Evolutionary conservation across 768 basidiomycete genomes (phyloP).

Genomic region (Crepidotus variabilis): DNA sequence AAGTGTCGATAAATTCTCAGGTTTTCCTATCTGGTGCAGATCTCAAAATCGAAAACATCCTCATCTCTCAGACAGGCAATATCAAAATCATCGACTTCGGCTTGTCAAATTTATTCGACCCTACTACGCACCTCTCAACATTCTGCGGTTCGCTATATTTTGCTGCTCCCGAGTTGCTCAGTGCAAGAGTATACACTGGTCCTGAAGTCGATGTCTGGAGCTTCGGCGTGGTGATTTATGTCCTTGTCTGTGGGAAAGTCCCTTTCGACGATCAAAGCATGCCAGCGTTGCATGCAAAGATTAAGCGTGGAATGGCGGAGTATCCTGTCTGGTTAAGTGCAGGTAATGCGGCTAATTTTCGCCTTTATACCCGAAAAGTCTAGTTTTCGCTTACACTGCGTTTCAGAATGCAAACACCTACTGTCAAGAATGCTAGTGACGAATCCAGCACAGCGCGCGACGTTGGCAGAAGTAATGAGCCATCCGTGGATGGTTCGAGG

Average conservation of each 20-base stretch:
- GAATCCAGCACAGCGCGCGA: constrained; percentile 79
- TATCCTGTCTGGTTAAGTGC: constrained; percentile 96
- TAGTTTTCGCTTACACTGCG: constrained; percentile 7
- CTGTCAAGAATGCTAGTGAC: constrained; percentile 96
- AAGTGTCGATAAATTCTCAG: neutral
- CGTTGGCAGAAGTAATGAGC: constrained; percentile 76
- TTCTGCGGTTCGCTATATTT: constrained; percentile 99
- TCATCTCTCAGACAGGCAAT: constrained; percentile 97
- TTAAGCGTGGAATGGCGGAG: constrained; percentile 95
- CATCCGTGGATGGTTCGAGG: constrained; percentile 95
- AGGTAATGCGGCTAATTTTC: constrained; percentile 40
- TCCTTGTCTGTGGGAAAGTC: constrained; percentile 97
- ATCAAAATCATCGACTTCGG: constrained; percentile 99
- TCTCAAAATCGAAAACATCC: constrained; percentile 99
- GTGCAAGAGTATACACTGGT: constrained; percentile 94
- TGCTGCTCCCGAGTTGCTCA: constrained; percentile 95
- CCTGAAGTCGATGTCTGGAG: constrained; percentile 99
- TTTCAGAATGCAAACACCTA: constrained; percentile 89
- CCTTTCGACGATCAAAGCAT: constrained; percentile 99
- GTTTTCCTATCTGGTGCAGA: constrained; percentile 37
- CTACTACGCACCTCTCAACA: constrained; percentile 76
- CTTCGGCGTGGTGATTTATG: constrained; percentile 97
- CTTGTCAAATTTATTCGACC: constrained; percentile 92
- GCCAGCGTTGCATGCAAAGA: constrained; percentile 98
- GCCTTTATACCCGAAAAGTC: neutral